These are phyloP conservation scores for Licmophora abbreviata DNA, from an alignment of 108 stramenopile genomes.

Conservation along the genomic window DNA sequence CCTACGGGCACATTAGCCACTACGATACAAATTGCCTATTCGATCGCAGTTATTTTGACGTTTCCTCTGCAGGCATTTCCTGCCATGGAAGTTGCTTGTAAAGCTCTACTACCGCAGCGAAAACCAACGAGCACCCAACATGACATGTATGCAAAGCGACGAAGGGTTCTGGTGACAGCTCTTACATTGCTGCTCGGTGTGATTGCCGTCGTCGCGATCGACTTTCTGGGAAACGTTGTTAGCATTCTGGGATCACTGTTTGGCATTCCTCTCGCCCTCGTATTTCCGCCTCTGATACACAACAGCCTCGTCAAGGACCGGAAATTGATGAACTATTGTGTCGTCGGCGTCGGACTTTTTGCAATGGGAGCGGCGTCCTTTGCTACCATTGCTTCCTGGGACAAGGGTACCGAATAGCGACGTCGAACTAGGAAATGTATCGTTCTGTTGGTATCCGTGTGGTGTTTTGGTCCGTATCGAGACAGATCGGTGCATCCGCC, in stretches of 20 bases:
- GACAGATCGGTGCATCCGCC: too few species aligned
- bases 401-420: constrained; percentile 17
- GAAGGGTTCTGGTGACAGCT: constrained; percentile 8
- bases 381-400: constrained; percentile 28
- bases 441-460: too few species aligned
- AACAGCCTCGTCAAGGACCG: constrained; percentile 10
- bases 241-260: constrained; percentile 36
- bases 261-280: constrained; percentile 44
- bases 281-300: constrained; percentile 36
- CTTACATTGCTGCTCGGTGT: constrained; percentile 18
- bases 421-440: too few species aligned
- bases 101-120: constrained; percentile 2
- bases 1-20: constrained; percentile 24
- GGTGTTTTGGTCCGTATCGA: too few species aligned
- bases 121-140: constrained; percentile 8
- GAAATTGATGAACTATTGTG: constrained; percentile 12
- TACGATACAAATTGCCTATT: constrained; percentile 38
- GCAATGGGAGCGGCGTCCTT: constrained; percentile 26
- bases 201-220: constrained; percentile 25
- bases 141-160: too few species aligned
- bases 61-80: constrained; percentile 59
- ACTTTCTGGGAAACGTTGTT: constrained; percentile 42
- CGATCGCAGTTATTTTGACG: constrained; percentile 39
- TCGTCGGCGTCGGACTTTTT: constrained; percentile 21
- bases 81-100: constrained; percentile 32